Evolutionary conservation across 2,329 filamentous ascomycete species (phyloP).

Genomic region (Fusarium solani-melongenae): DNA sequence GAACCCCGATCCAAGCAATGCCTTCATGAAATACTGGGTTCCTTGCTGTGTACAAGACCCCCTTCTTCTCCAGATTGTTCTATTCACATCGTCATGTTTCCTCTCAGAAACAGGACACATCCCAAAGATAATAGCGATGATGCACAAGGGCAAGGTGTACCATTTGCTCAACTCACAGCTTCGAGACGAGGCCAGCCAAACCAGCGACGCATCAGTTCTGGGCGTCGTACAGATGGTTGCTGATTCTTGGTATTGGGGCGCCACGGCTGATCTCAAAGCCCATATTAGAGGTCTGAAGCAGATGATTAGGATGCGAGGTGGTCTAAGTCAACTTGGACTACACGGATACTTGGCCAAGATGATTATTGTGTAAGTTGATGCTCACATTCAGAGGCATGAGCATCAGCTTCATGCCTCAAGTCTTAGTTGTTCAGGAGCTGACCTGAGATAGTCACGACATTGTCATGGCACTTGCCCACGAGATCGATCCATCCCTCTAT

Average conservation of each 20-base stretch:
- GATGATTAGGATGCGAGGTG: constrained; percentile 61
- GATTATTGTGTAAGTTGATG: constrained; percentile 56
- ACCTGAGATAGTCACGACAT: constrained; percentile 55
- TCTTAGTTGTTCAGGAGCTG: constrained; percentile 7
- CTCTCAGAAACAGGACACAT: constrained; percentile 61
- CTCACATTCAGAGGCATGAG: neutral
- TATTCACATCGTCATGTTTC: constrained; percentile 64
- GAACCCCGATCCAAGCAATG: constrained; percentile 55
- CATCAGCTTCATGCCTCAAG: neutral
- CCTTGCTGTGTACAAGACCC: constrained; percentile 62
- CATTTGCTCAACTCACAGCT: constrained; percentile 61
- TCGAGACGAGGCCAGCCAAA: constrained; percentile 47
- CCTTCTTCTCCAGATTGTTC: constrained; percentile 59
- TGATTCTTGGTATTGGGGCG: constrained; percentile 67
- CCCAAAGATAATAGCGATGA: constrained; percentile 55
- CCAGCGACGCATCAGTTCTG: constrained; percentile 59
- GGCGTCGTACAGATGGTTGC: constrained; percentile 61
- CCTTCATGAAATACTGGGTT: constrained; percentile 60
- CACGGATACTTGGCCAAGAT: constrained; percentile 61
- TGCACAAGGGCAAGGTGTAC: constrained; percentile 57
- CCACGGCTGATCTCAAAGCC: constrained; percentile 55
- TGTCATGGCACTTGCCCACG: constrained; percentile 60
- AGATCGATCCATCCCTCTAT: constrained; percentile 56
- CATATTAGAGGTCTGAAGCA: constrained; percentile 60
- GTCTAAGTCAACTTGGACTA: constrained; percentile 58